These are phyloP conservation scores for Tricholoma flavovirens DNA, from an alignment of 768 basidiomycete genomes.

Conservation along the genomic window DNA sequence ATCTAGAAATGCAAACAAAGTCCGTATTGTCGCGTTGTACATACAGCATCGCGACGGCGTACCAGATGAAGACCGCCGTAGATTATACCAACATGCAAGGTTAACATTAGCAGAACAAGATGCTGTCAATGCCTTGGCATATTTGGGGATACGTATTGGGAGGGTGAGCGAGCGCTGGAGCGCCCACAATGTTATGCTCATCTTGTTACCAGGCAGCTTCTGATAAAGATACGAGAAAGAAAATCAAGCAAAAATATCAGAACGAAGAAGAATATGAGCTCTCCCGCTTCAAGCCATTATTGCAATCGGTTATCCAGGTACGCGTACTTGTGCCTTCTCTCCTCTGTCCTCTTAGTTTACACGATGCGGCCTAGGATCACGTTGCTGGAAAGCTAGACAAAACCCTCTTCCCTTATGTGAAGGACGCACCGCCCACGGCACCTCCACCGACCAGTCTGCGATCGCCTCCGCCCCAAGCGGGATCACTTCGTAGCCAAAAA, in stretches of 20 bases:
- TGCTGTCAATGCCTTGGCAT: slow-evolving; percentile 79
- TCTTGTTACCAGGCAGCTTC: slow-evolving; percentile 46
- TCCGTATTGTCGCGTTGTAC: slow-evolving; percentile 93
- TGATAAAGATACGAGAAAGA: slow-evolving; percentile 77
- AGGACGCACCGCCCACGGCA: slow-evolving; percentile 61
- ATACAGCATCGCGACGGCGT: slow-evolving; percentile 94
- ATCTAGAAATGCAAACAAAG: slow-evolving; percentile 81
- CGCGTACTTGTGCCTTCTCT: not conserved
- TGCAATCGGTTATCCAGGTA: slow-evolving; percentile 83
- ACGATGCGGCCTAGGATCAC: slow-evolving; percentile 59
- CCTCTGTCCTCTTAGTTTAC: not conserved
- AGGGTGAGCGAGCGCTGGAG: slow-evolving; percentile 47
- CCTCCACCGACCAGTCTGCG: slow-evolving; percentile 42
- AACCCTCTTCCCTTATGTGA: slow-evolving; percentile 84
- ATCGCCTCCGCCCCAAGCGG: slow-evolving; percentile 49
- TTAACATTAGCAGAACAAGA: slow-evolving; percentile 87
- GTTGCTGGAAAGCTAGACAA: slow-evolving; percentile 70
- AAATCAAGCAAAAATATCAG: slow-evolving; percentile 67
- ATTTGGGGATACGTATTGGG: slow-evolving; percentile 77
- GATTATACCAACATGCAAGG: slow-evolving; percentile 92
- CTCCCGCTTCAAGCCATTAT: slow-evolving; percentile 83
- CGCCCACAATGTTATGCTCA: not conserved
- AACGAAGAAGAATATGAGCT: slow-evolving; percentile 96
- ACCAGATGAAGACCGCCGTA: slow-evolving; percentile 93
- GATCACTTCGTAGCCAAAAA: slow-evolving; percentile 83